These are phyloP conservation scores for Aureoboletus auriporus DNA, from an alignment of 768 basidiomycete species.

Conservation along the genomic window DNA sequence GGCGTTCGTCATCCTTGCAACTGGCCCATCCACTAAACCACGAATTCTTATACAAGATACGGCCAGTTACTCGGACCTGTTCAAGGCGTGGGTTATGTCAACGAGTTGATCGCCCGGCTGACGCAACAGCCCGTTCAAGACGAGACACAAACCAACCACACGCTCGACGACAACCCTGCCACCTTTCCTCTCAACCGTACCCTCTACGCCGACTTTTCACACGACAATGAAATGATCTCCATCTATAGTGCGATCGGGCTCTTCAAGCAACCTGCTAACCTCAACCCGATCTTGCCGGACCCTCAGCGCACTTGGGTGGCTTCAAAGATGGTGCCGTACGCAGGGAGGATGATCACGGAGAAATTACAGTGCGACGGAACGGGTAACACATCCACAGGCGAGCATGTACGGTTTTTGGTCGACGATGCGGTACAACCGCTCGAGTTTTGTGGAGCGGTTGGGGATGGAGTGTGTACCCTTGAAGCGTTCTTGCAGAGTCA, in stretches of 20 bases:
- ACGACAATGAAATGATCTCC: conserved; percentile 80
- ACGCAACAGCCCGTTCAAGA: conserved; percentile 60
- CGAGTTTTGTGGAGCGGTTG: conserved; percentile 49
- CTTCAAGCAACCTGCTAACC: conserved; percentile 34
- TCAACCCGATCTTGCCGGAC: conserved; percentile 12
- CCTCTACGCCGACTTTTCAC: conserved; percentile 78
- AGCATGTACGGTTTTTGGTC: conserved; percentile 66
- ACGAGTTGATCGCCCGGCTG: conserved; percentile 79
- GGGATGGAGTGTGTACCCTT: conserved; percentile 57
- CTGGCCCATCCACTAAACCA: not conserved
- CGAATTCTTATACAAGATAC: conserved; percentile 37
- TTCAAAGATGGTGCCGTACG: conserved; percentile 65
- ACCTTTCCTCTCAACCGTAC: conserved; percentile 71
- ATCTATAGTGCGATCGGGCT: conserved; percentile 60
- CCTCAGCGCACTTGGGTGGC: conserved; percentile 45
- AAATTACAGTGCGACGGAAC: conserved; percentile 43
- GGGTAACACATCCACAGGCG: conserved; percentile 13
- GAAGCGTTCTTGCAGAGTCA: conserved; percentile 66
- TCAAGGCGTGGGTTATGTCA: conserved; percentile 82
- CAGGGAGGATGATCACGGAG: conserved; percentile 68
- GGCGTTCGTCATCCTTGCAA: not conserved
- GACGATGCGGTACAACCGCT: conserved; percentile 66
- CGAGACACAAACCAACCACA: conserved; percentile 71
- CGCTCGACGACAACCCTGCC: conserved; percentile 54
- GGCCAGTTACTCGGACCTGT: conserved; percentile 64